phyloP scores from a whole-genome alignment of 2,329 filamentous ascomycete species.

The Fusarium pseudocircinatum region DNA sequence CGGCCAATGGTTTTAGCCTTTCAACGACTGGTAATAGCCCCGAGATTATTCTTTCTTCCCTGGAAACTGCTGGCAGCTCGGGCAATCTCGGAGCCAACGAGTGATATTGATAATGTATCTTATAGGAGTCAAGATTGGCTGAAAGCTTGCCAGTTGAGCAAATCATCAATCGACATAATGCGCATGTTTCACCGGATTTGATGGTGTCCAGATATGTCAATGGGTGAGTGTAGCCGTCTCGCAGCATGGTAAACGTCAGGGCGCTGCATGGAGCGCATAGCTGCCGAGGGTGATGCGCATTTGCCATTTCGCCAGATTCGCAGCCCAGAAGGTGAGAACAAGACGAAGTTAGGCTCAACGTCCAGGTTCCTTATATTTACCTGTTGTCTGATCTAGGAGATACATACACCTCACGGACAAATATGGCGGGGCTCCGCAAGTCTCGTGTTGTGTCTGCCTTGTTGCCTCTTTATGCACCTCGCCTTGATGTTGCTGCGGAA shows the following conservation, averaged over 20 bases:
- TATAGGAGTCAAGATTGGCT: not conserved
- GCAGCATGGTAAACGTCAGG: not conserved
- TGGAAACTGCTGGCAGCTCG: not conserved
- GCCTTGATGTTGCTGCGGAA: not conserved
- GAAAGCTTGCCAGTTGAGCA: not conserved
- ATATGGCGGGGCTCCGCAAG: not conserved
- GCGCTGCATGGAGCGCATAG: not conserved
- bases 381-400: not conserved
- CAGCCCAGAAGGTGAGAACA: not conserved
- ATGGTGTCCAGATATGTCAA: not conserved
- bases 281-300: not conserved
- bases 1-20: not conserved
- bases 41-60: not conserved
- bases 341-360: not conserved
- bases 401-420: not conserved
- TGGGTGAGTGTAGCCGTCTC: not conserved
- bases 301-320: not conserved
- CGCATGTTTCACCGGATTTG: too few species aligned
- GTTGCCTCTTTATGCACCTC: not conserved
- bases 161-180: too few species aligned
- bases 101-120: not conserved
- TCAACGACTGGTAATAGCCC: not conserved
- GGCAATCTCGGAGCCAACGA: not conserved
- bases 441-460: not conserved
- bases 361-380: not conserved